Base-by-base conservation (phyloP, 2,329 filamentous ascomycete species). In the Trichoderma sp. region DNA sequence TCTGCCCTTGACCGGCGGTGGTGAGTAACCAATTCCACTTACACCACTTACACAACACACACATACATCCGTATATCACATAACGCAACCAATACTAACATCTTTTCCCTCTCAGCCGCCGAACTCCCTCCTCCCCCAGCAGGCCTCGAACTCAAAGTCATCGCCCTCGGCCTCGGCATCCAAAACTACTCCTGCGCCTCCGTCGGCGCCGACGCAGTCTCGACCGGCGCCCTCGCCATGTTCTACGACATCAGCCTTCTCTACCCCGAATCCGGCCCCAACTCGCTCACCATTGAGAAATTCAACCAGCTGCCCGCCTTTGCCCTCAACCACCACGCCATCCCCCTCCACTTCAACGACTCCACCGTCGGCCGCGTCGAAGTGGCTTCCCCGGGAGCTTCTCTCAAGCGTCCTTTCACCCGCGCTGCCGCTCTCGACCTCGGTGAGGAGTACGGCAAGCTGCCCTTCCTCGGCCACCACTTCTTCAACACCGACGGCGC, bases 111-210 rank as follows among this genome's bases (percentile, higher is more conserved):
- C 24, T 1, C 64, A 85, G 83, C 78, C 47, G 77, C 76, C 28
- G 82, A 88, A 66, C 85, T 89, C 32, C 79, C 83, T n/a, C 72
- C 79, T 4, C 83, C 83, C 1, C 74, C 84, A 3, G 73, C 80
- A 11, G 77, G 77, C 73, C 76, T 83, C 57, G 78, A 78, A 6
- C 81, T 90, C 47, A 85, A 87, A 78, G 82, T 86, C 81, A 86
- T 92, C 73, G 85, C 84, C 71, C 81, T 92, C 56, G 90, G 90
- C 75, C 86, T 90, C 75, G 90, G 90, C 71, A 87, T 90, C 76
- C 90, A 92, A 77, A 92, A 92, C 85, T 92, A 92, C 83, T 90
- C 88, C 47, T 92, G 90, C 80, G 74, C 75, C n/a, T 72, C 77
- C 3, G 78, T 79, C 2, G 79, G 78, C 18, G 79, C 81, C 11